Evolutionary conservation across 1,284 basidiomycete species (phyloP).

Genomic region (Takashimella tepidaria): DNA sequence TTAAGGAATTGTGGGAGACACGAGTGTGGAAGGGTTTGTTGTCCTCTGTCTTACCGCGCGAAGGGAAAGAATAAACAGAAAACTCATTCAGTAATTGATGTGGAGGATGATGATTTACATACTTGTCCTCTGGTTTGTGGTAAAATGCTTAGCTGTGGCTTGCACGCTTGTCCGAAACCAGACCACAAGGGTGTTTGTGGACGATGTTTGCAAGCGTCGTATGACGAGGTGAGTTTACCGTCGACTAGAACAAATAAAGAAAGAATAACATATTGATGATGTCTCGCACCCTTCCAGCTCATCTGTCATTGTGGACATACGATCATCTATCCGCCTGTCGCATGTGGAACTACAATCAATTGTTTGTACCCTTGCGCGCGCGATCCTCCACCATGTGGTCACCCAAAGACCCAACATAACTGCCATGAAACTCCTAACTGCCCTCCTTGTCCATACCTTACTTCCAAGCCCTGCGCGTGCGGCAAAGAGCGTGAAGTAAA

Average conservation of each 20-base stretch:
- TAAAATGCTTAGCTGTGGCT: conserved; percentile 65
- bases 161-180: conserved; percentile 64
- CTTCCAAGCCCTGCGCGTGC: conserved; percentile 74
- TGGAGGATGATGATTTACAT: conserved; percentile 55
- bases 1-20: conserved; percentile 72
- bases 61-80: conserved; percentile 60
- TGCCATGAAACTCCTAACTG: conserved; percentile 71
- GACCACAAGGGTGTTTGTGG: conserved; percentile 79
- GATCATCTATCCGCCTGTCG: conserved; percentile 62
- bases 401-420: conserved; percentile 65
- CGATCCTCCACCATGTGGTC: conserved; percentile 68
- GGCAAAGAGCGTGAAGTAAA: conserved; percentile 63
- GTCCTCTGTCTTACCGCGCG: conserved; percentile 67
- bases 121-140: conserved; percentile 73
- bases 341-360: conserved; percentile 60
- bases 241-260: no score
- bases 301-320: conserved; percentile 73
- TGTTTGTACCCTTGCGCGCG: conserved; percentile 75
- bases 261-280: no score
- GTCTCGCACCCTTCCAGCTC: no score
- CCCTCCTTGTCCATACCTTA: conserved; percentile 77
- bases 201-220: conserved; percentile 75
- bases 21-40: conserved; percentile 74
- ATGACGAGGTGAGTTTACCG: conserved; percentile 65
- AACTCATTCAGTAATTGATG: conserved; percentile 12